These are phyloP conservation scores for Epipyxis sp. DNA, from an alignment of 108 stramenopile genomes.

Conservation along the genomic window DNA sequence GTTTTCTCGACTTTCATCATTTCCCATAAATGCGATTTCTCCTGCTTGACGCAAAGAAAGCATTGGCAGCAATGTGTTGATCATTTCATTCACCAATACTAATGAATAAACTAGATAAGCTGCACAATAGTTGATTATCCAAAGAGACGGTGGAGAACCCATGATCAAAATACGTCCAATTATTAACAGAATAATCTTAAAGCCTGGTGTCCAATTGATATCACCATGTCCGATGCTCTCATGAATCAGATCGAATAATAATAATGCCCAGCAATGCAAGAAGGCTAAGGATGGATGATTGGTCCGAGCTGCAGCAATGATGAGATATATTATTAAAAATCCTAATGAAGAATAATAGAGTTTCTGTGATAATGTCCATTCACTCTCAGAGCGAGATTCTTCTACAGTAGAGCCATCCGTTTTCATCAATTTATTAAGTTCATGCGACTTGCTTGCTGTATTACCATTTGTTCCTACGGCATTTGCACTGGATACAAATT, in stretches of 20 bases:
- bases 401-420: background rate
- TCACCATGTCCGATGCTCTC: slow-evolving; percentile 6
- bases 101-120: slow-evolving; percentile 12
- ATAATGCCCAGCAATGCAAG: background rate
- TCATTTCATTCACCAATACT: background rate
- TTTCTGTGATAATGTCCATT: background rate
- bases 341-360: background rate
- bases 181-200: background rate
- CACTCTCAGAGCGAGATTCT: background rate
- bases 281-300: background rate
- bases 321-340: slow-evolving; percentile 9
- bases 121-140: background rate
- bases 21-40: slow-evolving; percentile 9
- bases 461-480: background rate
- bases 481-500: background rate
- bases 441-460: background rate
- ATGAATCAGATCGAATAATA: slow-evolving; percentile 13
- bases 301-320: slow-evolving; percentile 8
- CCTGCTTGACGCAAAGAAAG: background rate
- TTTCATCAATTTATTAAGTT: too few relatives aligned
- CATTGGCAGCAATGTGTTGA: background rate
- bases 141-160: background rate
- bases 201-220: slow-evolving; percentile 4
- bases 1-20: background rate
- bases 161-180: slow-evolving; percentile 6